These are phyloP conservation scores for Puccinia coronata DNA, from an alignment of 1,284 basidiomycete species.

Conservation along the genomic window DNA sequence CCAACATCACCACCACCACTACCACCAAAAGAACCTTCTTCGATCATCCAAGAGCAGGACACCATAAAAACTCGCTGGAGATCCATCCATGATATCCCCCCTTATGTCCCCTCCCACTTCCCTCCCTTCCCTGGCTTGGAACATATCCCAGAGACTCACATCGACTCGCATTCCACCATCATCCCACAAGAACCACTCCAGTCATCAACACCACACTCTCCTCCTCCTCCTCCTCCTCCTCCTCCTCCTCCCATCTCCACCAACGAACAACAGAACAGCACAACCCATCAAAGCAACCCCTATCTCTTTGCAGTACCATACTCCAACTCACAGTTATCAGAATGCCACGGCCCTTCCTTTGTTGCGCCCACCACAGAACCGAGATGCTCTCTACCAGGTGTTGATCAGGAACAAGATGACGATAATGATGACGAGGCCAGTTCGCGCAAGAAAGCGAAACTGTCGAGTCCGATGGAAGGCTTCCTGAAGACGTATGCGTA, in stretches of 20 bases:
- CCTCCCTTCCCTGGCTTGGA: constrained; percentile 44
- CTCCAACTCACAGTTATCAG: constrained; percentile 20
- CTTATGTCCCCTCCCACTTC: constrained; percentile 24
- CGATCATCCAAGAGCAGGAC: not conserved
- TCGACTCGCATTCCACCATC: not conserved
- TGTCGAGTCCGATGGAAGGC: not conserved
- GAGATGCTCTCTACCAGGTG: not conserved
- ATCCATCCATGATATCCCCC: constrained; percentile 25
- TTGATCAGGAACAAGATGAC: not conserved
- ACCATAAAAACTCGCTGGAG: constrained; percentile 4
- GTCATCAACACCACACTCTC: not conserved
- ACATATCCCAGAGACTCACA: not conserved
- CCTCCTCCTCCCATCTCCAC: too few relatives aligned
- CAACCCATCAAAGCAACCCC: not conserved
- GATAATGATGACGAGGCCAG: not conserved
- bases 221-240: too few relatives aligned
- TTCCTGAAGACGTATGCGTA: constrained; percentile 24
- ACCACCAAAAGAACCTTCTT: not conserved
- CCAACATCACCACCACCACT: not conserved
- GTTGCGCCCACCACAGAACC: not conserved
- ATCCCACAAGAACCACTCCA: not conserved
- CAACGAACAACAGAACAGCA: not conserved
- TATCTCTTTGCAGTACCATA: constrained; percentile 10
- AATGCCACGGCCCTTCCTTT: constrained; percentile 10
- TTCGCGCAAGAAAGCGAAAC: not conserved